Conservation (phyloP, 2,329 filamentous ascomycete species). For the Fusarium poae region DNA sequence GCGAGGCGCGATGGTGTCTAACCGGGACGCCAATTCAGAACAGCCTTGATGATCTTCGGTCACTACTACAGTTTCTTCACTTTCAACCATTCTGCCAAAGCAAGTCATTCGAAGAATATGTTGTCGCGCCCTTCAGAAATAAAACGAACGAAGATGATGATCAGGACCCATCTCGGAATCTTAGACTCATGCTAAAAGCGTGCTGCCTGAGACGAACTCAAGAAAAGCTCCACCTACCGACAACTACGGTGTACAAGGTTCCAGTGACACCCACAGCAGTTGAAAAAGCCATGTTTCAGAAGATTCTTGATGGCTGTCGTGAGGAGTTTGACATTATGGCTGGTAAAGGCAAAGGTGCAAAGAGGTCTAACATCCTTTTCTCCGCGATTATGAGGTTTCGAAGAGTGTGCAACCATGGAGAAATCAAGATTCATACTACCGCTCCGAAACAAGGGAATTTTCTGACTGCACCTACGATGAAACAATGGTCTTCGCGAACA, state of each 20-base stretch:
- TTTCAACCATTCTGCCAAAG: not conserved
- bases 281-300: not conserved
- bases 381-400: not conserved
- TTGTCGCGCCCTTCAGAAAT: not conserved
- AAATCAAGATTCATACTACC: not conserved
- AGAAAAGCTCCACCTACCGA: rapidly evolving
- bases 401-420: not conserved
- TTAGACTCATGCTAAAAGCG: rapidly evolving
- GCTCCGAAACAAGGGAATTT: rapidly evolving
- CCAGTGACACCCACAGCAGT: not conserved
- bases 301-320: not conserved
- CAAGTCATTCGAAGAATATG: not conserved
- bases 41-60: not conserved
- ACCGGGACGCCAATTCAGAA: not conserved
- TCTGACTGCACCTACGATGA: not conserved
- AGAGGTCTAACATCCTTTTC: not conserved
- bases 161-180: rapidly evolving
- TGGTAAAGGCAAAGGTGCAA: rapidly evolving
- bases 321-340: not conserved
- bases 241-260: rapidly evolving
- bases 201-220: not conserved
- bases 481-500: rapidly evolving
- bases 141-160: not conserved
- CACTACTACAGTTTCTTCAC: not conserved
- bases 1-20: not conserved